A percentile compares a stretch with the other conserved stretches of the same genome.
Evolutionary conservation across 805 yeast genomes (phyloP).

Genomic region (Saccharomycopsis schoenii): DNA sequence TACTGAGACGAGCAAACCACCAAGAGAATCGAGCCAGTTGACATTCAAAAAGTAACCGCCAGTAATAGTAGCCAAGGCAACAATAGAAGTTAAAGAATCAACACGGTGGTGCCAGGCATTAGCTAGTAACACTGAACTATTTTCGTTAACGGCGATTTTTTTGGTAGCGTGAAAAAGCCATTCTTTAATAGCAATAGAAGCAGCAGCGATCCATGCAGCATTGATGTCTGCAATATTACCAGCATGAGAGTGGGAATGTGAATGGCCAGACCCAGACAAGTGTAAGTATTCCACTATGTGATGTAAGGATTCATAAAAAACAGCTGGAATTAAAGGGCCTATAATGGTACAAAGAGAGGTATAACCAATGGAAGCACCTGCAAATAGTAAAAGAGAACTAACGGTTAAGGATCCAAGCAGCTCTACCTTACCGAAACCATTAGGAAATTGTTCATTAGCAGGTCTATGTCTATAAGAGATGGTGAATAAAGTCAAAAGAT

Average conservation of each 20-base stretch:
- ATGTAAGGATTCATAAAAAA: conserved; percentile 38
- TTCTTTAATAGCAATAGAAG: conserved; percentile 79
- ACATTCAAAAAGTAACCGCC: conserved; percentile 72
- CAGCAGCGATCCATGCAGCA: conserved; percentile 95
- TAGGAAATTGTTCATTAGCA: conserved; percentile 56
- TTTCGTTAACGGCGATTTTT: conserved; percentile 64
- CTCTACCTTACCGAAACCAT: conserved; percentile 90
- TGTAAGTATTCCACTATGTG: conserved; percentile 14
- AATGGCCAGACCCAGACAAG: conserved; percentile 20
- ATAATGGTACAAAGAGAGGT: conserved; percentile 58
- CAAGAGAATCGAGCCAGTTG: conserved; percentile 84
- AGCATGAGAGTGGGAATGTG: conserved; percentile 27
- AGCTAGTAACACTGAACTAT: conserved; percentile 85
- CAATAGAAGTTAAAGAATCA: conserved; percentile 84
- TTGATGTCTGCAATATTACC: conserved; percentile 55
- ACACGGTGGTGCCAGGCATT: conserved; percentile 99
- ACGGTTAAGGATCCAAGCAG: conserved; percentile 88
- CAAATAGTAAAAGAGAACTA: conserved; percentile 69
- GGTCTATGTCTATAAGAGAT: conserved; percentile 63
- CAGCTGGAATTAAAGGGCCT: conserved; percentile 58
- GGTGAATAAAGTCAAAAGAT: conserved; percentile 79
- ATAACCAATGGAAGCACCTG: conserved; percentile 90
- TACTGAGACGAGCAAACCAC: conserved; percentile 78
- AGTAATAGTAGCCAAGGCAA: conserved; percentile 80
- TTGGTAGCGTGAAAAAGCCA: conserved; percentile 78